These are phyloP conservation scores for Aspergillus sojae DNA, from an alignment of 2,329 filamentous ascomycete species.

Conservation along the genomic window DNA sequence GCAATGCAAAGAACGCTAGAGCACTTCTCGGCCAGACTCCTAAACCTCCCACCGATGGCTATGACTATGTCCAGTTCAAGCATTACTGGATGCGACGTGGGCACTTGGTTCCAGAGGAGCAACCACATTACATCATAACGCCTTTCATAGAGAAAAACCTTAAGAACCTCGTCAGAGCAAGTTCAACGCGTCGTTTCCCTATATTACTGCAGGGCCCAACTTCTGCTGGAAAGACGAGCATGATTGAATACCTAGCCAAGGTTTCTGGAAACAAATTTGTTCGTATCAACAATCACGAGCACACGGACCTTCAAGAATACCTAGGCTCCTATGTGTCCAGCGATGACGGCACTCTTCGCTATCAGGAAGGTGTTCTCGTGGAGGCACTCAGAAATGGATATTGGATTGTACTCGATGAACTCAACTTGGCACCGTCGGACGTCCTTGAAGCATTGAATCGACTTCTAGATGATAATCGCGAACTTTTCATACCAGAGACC, in stretches of 20 bases:
- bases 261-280: conserved; percentile 96
- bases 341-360: conserved; percentile 78
- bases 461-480: conserved; percentile 91
- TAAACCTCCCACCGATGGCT: conserved; percentile 74
- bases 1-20: conserved; percentile 67
- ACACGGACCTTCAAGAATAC: conserved; percentile 97
- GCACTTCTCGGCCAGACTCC: conserved; percentile 78
- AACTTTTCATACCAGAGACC: conserved; percentile 93
- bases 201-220: conserved; percentile 96
- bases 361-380: conserved; percentile 92
- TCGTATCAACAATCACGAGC: conserved; percentile 98
- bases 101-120: conserved; percentile 64
- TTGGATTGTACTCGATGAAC: conserved; percentile 97
- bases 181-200: conserved; percentile 87
- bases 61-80: conserved; percentile 78
- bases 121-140: conserved; percentile 93
- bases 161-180: conserved; percentile 89
- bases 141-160: conserved; percentile 93
- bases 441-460: conserved; percentile 95
- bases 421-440: conserved; percentile 95
- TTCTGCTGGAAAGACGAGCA: conserved; percentile 96
- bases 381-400: conserved; percentile 89
- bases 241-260: conserved; percentile 98
- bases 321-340: conserved; percentile 91
- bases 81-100: conserved; percentile 92